Evolutionary conservation across 2,329 filamentous ascomycete species (phyloP).

Genomic region (Xylariaceae sp.): DNA sequence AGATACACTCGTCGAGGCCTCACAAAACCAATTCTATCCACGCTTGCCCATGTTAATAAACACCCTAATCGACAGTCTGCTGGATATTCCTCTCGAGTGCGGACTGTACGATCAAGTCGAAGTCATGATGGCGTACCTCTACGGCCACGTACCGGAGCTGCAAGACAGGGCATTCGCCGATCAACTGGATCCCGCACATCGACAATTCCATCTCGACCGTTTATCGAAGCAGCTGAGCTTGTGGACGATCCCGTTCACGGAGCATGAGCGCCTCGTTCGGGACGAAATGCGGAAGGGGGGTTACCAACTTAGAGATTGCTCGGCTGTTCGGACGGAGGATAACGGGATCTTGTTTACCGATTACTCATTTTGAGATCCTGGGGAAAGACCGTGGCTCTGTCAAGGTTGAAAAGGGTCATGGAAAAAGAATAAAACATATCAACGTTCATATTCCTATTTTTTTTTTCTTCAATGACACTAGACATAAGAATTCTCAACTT

Average conservation of each 20-base stretch:
- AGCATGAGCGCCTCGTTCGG: not conserved
- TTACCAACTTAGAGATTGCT: conserved; percentile 1
- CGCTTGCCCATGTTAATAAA: too few relatives aligned
- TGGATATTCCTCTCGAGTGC: too few relatives aligned
- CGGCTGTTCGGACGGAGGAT: not conserved
- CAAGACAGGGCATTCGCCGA: not conserved
- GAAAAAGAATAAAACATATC: too few relatives aligned
- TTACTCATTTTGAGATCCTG: too few relatives aligned
- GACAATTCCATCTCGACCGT: conserved; percentile 2
- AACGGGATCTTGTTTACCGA: not conserved
- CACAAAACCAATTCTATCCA: not conserved
- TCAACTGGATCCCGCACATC: not conserved
- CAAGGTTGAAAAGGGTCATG: too few relatives aligned
- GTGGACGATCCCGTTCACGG: too few relatives aligned
- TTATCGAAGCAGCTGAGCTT: not conserved
- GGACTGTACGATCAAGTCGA: too few relatives aligned
- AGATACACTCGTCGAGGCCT: not conserved
- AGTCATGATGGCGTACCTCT: not conserved
- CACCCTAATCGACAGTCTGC: too few relatives aligned
- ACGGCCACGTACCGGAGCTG: not conserved
- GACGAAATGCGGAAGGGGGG: not conserved
- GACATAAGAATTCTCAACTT: too few relatives aligned
- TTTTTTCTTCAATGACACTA: too few relatives aligned
- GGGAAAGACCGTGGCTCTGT: too few relatives aligned
- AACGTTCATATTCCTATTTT: too few relatives aligned